Evolutionary conservation across 2,329 filamentous ascomycete species (phyloP), one percentile per base, ranked within the genome.

Genomic region (Orbilia quercus): DNA sequence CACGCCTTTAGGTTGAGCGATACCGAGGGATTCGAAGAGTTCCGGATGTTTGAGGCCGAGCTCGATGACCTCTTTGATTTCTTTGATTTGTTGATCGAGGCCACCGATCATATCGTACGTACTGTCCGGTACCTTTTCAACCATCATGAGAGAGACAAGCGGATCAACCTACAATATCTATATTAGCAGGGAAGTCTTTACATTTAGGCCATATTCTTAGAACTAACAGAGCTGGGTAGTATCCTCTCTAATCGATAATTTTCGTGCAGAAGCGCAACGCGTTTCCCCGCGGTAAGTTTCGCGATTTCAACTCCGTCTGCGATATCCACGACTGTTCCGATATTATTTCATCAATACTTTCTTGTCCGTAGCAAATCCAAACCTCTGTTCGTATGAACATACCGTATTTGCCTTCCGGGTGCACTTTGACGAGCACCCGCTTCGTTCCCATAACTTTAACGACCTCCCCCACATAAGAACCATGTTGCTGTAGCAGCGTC

Each of bases 71-170:
- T 99, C 95, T 84, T 99, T 99, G 85, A 99, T 99, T 81, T 99
- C 95, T 84, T 99, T 98, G 84, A 99, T 98, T 81, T 99, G 95
- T 82, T 99, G 94, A 81, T 99, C 95, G 75, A 99, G 84, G 77
- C 95, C 95, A 83, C 95, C 95, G 81, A 99, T 99, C 95, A 99
- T 99, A 84, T 99, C 95, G 85, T 99, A 99, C 80, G 95, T 99
- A 84, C 92, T 97, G 85, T 99, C 95, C 14, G 95, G 95, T 14
- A 99, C 95, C 86, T 99, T 99, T 81, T 99, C 95, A 58, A 99
- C 95, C 95, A 99, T 99, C 95, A 99, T 99, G 81, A 99, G 91
- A 36, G 95, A 99, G 66, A 99, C 95, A 69, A 99, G 90, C 38
- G 95, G 95, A 80, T 99, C 95, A 80, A 99, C 77, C 77, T 76